Percentiles rank a stretch among this genome's conserved stretches.
Conservation (phyloP, 108 stramenopile genomes). For the Fragilariopsis cylindrus region DNA sequence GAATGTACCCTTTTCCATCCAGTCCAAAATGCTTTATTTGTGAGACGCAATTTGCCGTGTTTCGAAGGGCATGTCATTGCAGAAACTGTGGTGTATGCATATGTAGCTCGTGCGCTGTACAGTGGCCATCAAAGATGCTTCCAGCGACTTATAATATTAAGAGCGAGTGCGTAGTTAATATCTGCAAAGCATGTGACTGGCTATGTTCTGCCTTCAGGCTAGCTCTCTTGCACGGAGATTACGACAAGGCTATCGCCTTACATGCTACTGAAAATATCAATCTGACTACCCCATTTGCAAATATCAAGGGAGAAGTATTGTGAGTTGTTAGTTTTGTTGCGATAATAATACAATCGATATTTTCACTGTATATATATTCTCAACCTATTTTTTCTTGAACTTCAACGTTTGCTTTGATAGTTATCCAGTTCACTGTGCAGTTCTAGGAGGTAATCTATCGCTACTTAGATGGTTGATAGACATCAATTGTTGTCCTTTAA, state of each 20-base stretch:
- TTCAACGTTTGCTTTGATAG: slow-evolving; percentile 6
- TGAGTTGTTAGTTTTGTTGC: slow-evolving; percentile 31
- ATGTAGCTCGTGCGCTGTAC: slow-evolving; percentile 43
- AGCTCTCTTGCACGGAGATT: slow-evolving; percentile 59
- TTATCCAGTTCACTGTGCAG: slow-evolving; percentile 57
- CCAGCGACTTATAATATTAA: slow-evolving; percentile 69
- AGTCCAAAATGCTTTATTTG: slow-evolving; percentile 51
- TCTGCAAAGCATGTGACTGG: slow-evolving; percentile 62
- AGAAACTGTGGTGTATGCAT: slow-evolving; percentile 66
- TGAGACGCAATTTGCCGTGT: slow-evolving; percentile 43
- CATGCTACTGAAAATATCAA: slow-evolving; percentile 57
- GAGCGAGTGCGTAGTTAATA: slow-evolving; percentile 40
- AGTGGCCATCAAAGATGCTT: slow-evolving; percentile 60
- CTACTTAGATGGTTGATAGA: slow-evolving; percentile 68
- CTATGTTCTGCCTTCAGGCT: slow-evolving; percentile 52
- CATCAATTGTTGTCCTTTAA: slow-evolving; percentile 62
- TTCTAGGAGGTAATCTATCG: slow-evolving; percentile 50
- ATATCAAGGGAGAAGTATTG: slow-evolving; percentile 63
- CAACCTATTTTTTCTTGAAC: background rate
- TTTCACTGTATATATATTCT: background rate
- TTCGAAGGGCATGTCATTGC: slow-evolving; percentile 60
- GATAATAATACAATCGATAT: background rate
- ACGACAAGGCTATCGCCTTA: slow-evolving; percentile 52
- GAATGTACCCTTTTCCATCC: slow-evolving; percentile 46
- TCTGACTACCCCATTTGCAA: slow-evolving; percentile 51